Conservation (phyloP, 305 asterid species). For the Solanum hybrid region DNA sequence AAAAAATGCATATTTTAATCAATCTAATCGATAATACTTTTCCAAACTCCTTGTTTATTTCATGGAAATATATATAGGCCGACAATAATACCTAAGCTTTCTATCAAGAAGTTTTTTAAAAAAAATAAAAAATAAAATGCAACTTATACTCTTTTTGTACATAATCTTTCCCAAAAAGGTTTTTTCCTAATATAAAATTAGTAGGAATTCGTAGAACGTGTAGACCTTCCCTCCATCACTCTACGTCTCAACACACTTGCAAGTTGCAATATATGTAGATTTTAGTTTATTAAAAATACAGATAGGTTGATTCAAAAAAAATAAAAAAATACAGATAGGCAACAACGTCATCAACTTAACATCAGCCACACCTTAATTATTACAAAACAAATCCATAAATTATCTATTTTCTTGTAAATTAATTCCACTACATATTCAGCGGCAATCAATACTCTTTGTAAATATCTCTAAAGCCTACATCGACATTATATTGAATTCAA, state of each 20-base stretch:
- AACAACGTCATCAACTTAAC: background rate
- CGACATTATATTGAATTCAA: background rate
- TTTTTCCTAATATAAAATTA: background rate
- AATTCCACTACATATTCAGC: no score
- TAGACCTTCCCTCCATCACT: constrained; percentile 5
- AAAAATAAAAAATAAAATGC: background rate
- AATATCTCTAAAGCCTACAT: no score
- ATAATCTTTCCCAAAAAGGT: background rate
- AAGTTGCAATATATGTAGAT: background rate
- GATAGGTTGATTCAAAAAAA: background rate
- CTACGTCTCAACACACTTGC: background rate
- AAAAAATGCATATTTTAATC: no score
- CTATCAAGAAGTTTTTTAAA: background rate
- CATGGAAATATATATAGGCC: background rate
- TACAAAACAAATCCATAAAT: background rate
- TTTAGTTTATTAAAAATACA: background rate
- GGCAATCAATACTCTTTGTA: no score
- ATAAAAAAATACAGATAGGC: background rate
- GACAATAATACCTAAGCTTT: background rate
- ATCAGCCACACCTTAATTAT: background rate
- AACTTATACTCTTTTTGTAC: background rate
- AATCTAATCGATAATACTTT: background rate
- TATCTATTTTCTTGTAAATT: background rate
- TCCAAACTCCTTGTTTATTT: background rate
- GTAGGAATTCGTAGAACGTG: background rate